A percentile compares a stretch with the other conserved stretches of the same genome.
Evolutionary conservation across 306 rosid genomes (phyloP).

Genomic region (Medicago arabica): DNA sequence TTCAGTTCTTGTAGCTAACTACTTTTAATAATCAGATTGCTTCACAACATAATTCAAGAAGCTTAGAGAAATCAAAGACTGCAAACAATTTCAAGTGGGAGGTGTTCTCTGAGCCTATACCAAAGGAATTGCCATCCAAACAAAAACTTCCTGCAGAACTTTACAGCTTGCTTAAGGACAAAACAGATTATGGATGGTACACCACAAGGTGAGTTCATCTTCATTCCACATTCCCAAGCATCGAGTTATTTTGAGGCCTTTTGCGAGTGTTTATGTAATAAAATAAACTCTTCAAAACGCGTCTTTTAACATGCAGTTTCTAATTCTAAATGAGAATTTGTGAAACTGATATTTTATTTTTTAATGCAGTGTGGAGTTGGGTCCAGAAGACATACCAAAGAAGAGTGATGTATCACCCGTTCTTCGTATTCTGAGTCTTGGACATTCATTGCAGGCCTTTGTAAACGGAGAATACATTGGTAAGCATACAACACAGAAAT

Average conservation of each 20-base stretch:
- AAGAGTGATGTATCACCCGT: slow-evolving; percentile 59
- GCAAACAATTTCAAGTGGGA: slow-evolving; percentile 66
- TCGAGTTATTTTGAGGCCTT: background rate
- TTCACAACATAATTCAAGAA: slow-evolving; percentile 83
- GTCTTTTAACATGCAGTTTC: background rate
- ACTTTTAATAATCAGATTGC: slow-evolving; percentile 56
- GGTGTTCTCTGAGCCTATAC: slow-evolving; percentile 64
- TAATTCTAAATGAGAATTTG: background rate
- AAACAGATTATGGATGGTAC: slow-evolving; percentile 85
- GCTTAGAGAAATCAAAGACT: slow-evolving; percentile 45
- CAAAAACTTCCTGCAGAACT: slow-evolving; percentile 58
- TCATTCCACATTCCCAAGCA: background rate
- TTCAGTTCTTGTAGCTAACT: slow-evolving; percentile 27
- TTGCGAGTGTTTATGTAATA: background rate
- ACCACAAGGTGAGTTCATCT: slow-evolving; percentile 67
- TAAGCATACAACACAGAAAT: slow-evolving; percentile 48
- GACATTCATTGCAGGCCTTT: slow-evolving; percentile 69
- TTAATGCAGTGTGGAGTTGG: slow-evolving; percentile 65
- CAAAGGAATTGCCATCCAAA: slow-evolving; percentile 51
- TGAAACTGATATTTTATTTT: slow-evolving; percentile 21
- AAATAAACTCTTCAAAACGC: background rate
- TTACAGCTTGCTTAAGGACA: slow-evolving; percentile 70
- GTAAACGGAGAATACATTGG: slow-evolving; percentile 81
- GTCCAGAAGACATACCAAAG: slow-evolving; percentile 68
- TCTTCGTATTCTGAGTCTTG: slow-evolving; percentile 70